Evolutionary conservation across 306 rosid genomes (phyloP), one percentile per base, ranked within the genome.

Genomic region (Datisca glomerata): DNA sequence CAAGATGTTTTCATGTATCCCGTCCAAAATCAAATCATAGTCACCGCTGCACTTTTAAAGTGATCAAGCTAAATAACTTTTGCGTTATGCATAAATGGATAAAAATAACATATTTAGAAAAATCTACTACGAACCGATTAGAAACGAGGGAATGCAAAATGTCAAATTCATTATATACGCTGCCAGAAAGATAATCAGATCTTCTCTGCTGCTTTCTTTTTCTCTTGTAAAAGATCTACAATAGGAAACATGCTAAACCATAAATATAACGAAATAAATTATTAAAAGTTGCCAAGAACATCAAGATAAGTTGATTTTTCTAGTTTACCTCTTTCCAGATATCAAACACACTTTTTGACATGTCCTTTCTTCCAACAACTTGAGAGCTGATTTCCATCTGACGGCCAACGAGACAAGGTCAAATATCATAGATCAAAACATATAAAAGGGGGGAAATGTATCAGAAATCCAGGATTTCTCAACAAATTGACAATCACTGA

Each of bases 321-420:
- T 38, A 36, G 12, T 23, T 47, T 65, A 83, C 97, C 80, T 74
- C 89, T 65, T 87, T 87, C 97, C 97, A 87, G 49, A 87, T 50
- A 64, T 87, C 94, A 48, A 76, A 56, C 42, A 68, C 73, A 64
- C 71, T 75, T 68, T 35, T 79, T 33, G 85, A 67, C 53, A 70
- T 58, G 66, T 87, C 97, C 67, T 87, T 87, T 66, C 60, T 68
- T 35, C 97, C 97, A 65, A 87, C 80, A 44, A 83, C 94, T 79
- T 87, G 97, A 56, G 94, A 74, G 51, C 76, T 65, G 37, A 83
- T 45, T 34, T 80, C 89, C 74, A 73, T 63, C 97, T 87, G 73
- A 44, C 45, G 16, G 6, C 51, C 64, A 76, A 47, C 34, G 64
- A 68, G 70, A 33, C 51, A 68, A 2, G 43, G 35, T 50, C 23